Percentiles rank a stretch among this genome's conserved stretches.
Conservation (phyloP, 2,329 filamentous ascomycete species). For the Aspergillus unguis region DNA sequence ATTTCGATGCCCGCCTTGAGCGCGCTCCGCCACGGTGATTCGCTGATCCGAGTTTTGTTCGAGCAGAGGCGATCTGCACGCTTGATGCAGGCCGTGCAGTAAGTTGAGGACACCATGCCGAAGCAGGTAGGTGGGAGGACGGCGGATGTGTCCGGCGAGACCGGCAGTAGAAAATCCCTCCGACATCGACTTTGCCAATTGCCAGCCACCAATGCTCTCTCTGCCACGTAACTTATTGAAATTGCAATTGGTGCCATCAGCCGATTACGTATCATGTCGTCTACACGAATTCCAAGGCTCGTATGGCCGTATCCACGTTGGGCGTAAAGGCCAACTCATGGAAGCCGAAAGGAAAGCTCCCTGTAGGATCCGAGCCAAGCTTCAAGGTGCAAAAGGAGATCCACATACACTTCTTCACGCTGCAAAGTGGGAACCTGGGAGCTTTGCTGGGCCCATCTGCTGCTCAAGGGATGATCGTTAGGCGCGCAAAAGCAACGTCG, state of each 20-base stretch:
- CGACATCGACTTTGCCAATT: constrained; percentile 2
- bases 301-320: not conserved
- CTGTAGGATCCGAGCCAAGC: constrained; percentile 13
- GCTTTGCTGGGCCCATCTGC: constrained; percentile 5
- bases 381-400: constrained; percentile 10
- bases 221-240: constrained; percentile 7
- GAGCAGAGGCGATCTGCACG: constrained; percentile 19
- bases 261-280: constrained; percentile 2
- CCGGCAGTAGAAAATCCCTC: not conserved
- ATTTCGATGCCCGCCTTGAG: not conserved
- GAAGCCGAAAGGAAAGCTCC: not conserved
- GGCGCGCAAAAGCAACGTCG: not conserved
- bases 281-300: not conserved
- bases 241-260: constrained; percentile 5
- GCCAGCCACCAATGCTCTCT: constrained; percentile 4
- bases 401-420: constrained; percentile 13
- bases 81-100: constrained; percentile 14
- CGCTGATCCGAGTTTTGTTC: constrained; percentile 17
- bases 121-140: constrained; percentile 10
- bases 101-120: constrained; percentile 9
- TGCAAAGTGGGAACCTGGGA: constrained; percentile 9
- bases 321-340: too few species aligned
- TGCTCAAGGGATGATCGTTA: constrained; percentile 6
- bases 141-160: constrained; percentile 1
- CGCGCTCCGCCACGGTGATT: not conserved